Evolutionary conservation across 2,329 filamentous ascomycete species (phyloP), one percentile per base, ranked within the genome.

Genomic region (Hypoxylon sp.): DNA sequence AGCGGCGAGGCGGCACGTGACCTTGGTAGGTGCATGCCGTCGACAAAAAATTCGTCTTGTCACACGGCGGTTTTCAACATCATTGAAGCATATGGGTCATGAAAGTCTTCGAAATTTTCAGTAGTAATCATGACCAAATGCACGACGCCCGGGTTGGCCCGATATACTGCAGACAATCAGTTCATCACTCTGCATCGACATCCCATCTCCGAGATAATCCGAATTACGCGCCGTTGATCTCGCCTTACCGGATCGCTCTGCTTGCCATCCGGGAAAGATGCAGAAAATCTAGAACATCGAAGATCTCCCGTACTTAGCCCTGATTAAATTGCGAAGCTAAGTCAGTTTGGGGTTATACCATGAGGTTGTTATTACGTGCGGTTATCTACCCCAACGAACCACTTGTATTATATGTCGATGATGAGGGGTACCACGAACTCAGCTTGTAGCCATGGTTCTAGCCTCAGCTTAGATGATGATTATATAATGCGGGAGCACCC

Each of bases 171-270:
- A 57, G n/a, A 32, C 45, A 48, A 57, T 57, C 59, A 60, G 60
- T 56, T 51, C 59, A 69, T 50, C 49, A 34, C 38, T 30, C 25
- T 23, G 45, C 17, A 17, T 28, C 46, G 25, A 58, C 52, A 36
- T 53, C 25, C 34, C 34, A 30, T 13, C 11, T 49, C 67, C 67
- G 67, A 67, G 41, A 67, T 64, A 36, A 49, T 60, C 64, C 67
- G 67, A 67, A 59, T 52, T 46, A 56, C 51, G 48, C 56, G 19
- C 28, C 48, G 48, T 43, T 34, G 19, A 56, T 60, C 55, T 60
- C 30, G 14, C 32, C 56, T 58, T 43, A 45, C 45, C 53, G 23
- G 63, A 41, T 41, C 34, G 30, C 45, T 34, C 58, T 67, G 67
- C 67, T 60, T 67, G 38, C 52, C 46, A 51, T 50, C 28, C 60